Base-by-base conservation (phyloP, 202 grass and related monocot species). In the Zizania palustris region DNA sequence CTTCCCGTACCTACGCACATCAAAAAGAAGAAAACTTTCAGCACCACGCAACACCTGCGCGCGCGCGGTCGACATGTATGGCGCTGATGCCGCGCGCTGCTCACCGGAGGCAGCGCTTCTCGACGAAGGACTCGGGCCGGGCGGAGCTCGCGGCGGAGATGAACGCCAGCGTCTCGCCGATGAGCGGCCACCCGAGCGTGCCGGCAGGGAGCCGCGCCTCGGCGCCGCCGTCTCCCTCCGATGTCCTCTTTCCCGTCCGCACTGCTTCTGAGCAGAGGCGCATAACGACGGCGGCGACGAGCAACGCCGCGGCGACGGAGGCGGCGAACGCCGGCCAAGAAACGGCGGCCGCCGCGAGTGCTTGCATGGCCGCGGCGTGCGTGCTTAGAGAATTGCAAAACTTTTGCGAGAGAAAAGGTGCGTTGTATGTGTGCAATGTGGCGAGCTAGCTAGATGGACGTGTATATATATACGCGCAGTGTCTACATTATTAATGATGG, bases 91-190 rank as follows among this genome's bases (percentile, higher is more conserved):
- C 13, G 14, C 10, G 3, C 28, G 13, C 12, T 1, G 45, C 92
- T 79, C 38, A 97, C 90, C 75, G 53, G 81, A 69, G 67, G 39
- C 86, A 22, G 46, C 93, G 90, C 56, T 87, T 89, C 77, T 97
- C 93, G 84, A 91, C 88, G 84, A 93, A 97, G 63, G 84, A 87
- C 76, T 97, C 90, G 0, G 90, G 93, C 2, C 60, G 72, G 0
- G 75, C 33, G 1, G 93, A 97, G 60, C 91, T 93, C 7, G 90
- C 90, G 65, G 83, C 88, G 37, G 88, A 83, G 75, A 97, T 86
- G 74, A 93, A 97, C 45, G 90, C 78, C 81, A 83, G 88, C 20
- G 93, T 97, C 78, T 97, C 93, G 43, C 93, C 93, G 67, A 91
- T 16, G 63, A 93, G 10, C 9, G 90, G 90, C 86, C 88, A 89